These are phyloP conservation scores for Actinomortierella wolfii DNA, from an alignment of 371 early-diverging fungal species.

Conservation along the genomic window DNA sequence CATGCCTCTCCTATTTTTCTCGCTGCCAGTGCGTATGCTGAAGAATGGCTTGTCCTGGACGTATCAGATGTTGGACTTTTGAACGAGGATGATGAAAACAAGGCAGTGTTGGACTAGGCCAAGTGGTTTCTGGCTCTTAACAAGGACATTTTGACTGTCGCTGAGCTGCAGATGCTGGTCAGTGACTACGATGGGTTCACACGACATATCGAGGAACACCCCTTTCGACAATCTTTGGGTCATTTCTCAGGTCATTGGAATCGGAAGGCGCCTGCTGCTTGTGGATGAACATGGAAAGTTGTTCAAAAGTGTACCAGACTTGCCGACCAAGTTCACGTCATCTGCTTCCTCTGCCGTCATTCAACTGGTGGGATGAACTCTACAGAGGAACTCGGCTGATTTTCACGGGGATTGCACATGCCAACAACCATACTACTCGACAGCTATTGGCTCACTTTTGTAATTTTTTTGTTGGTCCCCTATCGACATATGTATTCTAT, in stretches of 20 bases:
- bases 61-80: conserved; percentile 24
- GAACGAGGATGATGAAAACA: background rate
- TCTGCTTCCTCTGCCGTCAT: conserved; percentile 7
- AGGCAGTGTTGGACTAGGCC: background rate
- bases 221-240: conserved; percentile 4
- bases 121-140: conserved; percentile 21
- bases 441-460: conserved; percentile 2
- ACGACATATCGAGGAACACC: conserved; percentile 5
- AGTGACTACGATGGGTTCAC: conserved; percentile 6
- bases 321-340: conserved; percentile 13
- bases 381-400: conserved; percentile 13
- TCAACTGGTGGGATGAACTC: conserved; percentile 11
- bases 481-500: conserved; percentile 17
- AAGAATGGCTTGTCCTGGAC: conserved; percentile 24
- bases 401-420: conserved; percentile 18
- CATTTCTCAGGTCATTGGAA: conserved; percentile 11
- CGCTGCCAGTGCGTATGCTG: conserved; percentile 22
- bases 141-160: conserved; percentile 23
- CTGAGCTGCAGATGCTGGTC: conserved; percentile 10
- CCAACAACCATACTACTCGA: conserved; percentile 13
- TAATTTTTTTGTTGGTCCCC: conserved; percentile 26
- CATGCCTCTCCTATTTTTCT: conserved; percentile 25
- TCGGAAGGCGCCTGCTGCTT: conserved; percentile 17
- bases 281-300: conserved; percentile 22
- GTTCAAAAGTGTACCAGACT: conserved; percentile 13